Evolutionary conservation across 2,329 filamentous ascomycete genomes (phyloP).

Genomic region (Cordyceps cateniannulata): DNA sequence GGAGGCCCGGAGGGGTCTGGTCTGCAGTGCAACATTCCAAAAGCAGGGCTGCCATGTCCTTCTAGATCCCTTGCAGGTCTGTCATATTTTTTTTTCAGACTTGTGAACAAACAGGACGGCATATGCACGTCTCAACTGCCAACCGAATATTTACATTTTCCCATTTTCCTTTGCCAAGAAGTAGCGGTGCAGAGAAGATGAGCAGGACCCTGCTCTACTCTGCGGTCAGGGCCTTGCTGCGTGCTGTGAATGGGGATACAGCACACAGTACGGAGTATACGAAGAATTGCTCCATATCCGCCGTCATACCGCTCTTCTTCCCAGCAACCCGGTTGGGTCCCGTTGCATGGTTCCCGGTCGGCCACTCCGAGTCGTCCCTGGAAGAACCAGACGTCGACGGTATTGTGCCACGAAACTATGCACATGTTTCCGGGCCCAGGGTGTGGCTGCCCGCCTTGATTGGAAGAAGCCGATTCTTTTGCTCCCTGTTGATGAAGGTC

Average conservation of each 20-base stretch:
- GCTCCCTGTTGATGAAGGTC: neutral
- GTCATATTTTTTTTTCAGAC: neutral
- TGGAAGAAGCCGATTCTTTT: neutral
- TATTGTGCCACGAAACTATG: neutral
- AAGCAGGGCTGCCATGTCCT: neutral
- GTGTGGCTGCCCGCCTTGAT: neutral
- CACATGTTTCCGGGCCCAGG: neutral
- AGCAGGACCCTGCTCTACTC: neutral
- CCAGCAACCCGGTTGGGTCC: neutral
- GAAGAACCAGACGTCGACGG: neutral
- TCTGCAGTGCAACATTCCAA: neutral
- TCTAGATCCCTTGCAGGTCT: neutral
- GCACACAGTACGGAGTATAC: neutral
- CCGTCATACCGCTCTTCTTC: neutral
- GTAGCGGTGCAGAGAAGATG: neutral
- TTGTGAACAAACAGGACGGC: neutral
- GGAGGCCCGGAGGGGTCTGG: neutral
- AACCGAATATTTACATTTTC: too few relatives aligned
- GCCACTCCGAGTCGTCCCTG: too few relatives aligned
- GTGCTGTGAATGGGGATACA: neutral
- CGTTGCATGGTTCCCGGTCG: neutral
- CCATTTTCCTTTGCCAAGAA: neutral
- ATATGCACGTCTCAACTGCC: neutral
- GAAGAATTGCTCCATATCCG: neutral
- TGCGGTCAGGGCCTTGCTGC: neutral